Evolutionary conservation across 2,329 filamentous ascomycete genomes (phyloP), one percentile per base, ranked within the genome.

Genomic region (Claviceps spartinae): DNA sequence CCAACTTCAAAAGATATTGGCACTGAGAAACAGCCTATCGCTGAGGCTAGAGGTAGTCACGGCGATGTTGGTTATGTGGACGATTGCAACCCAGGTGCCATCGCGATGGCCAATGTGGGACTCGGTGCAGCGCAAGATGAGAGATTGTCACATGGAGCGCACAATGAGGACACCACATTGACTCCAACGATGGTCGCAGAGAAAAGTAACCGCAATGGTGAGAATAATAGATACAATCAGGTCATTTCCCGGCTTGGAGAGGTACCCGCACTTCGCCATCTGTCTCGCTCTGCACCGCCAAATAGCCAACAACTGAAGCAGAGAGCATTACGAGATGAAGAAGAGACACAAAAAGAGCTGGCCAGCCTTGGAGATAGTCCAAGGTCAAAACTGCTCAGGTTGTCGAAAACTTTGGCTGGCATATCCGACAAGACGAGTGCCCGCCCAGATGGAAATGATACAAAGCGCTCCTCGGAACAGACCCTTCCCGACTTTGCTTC

Each of bases 401-500:
- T 50, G 9, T 40, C 48, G 13, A 51, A 43, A 26, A 47, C 18
- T 11, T 22, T 44, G 26, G 48, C 18, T 14, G 38, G 34, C 24
- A 37, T 18, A 24, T n/a, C 38, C n/a, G 43, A 40, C 20, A 42
- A 47, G 22, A 14, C 14, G n/a, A 20, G 24, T 8, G 11, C 18
- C n/a, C n/a, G 14, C 9, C 6, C 26, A 30, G 36, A 20, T 16
- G 51, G 30, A 44, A 41, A 24, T 26, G 18, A 22, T 30, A 30
- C 37, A 34, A 48, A 44, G 24, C 57, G 49, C 43, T 53, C 56
- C 1, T 40, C 63, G 5, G 61, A 62, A 26, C 61, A 60, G 24
- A 53, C 55, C 0, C 47, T 63, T 20, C 56, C 60, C 5, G 62
- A 67, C 18, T 57, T 61, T 50, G 59, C 61, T n/a, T 62, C 63